Percentiles rank a stretch among this genome's conserved stretches.
Conservation (phyloP, 805 yeast species). For the Yamadazyma sp. region DNA sequence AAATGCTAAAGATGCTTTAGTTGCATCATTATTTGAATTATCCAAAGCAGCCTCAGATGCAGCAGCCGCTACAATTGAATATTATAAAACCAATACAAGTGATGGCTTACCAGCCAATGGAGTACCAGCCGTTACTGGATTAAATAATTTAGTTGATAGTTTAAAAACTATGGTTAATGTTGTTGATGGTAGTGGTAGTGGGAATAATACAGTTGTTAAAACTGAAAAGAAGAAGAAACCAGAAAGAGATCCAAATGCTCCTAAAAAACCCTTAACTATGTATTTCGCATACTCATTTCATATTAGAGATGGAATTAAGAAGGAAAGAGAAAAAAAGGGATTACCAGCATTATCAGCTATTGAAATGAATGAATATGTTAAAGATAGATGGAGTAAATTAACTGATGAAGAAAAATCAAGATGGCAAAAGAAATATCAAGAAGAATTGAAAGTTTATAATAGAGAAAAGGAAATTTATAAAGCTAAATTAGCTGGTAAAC, state of each 20-base stretch:
- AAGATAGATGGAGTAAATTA: constrained; percentile 75
- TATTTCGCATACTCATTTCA: constrained; percentile 75
- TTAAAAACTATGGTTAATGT: constrained; percentile 22
- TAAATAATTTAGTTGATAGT: constrained; percentile 32
- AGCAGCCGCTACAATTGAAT: constrained; percentile 66
- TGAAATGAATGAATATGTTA: constrained; percentile 76
- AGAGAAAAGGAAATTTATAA: constrained; percentile 35
- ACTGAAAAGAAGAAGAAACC: constrained; percentile 41
- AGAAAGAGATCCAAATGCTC: constrained; percentile 84
- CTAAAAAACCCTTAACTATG: constrained; percentile 89
- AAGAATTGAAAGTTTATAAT: constrained; percentile 38
- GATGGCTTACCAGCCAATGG: constrained; percentile 9
- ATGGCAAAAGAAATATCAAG: constrained; percentile 61
- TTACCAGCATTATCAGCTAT: constrained; percentile 65
- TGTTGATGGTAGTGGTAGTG: constrained; percentile 26
- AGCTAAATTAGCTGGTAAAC: constrained; percentile 19
- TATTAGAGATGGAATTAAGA: constrained; percentile 66
- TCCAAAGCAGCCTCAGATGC: constrained; percentile 86
- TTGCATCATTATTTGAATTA: constrained; percentile 76
- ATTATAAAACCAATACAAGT: constrained; percentile 8
- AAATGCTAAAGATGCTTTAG: constrained; percentile 32
- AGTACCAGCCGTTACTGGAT: constrained; percentile 12
- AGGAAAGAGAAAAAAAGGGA: constrained; percentile 57
- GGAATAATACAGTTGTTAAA: constrained; percentile 8
- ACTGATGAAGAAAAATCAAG: constrained; percentile 65